Conservation (phyloP, 2,329 filamentous ascomycete genomes). For the Sarocladium strictum region DNA sequence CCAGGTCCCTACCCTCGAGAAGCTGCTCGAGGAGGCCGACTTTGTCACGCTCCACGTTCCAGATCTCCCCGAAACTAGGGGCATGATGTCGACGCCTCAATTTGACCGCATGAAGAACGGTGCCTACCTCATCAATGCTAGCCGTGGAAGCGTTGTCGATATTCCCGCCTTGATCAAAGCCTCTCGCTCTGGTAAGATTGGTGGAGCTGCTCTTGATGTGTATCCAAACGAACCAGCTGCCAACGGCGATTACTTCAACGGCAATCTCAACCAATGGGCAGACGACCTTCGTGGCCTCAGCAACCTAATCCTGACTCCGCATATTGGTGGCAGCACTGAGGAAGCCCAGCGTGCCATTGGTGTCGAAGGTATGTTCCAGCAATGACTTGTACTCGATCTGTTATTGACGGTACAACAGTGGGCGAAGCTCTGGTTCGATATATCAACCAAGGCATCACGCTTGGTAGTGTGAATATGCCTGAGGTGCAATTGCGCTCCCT, state of each 20-base stretch:
- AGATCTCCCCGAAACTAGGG: slow-evolving; percentile 84
- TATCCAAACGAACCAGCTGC: slow-evolving; percentile 90
- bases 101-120: slow-evolving; percentile 88
- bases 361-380: slow-evolving; percentile 55
- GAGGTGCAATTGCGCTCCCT: slow-evolving; percentile 87
- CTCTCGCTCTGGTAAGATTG: slow-evolving; percentile 79
- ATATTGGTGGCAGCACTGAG: slow-evolving; percentile 96
- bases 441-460: slow-evolving; percentile 88
- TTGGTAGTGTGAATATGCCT: slow-evolving; percentile 94
- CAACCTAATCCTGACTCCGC: slow-evolving; percentile 92
- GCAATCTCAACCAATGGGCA: slow-evolving; percentile 74
- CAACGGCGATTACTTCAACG: slow-evolving; percentile 94
- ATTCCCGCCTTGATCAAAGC: slow-evolving; percentile 87
- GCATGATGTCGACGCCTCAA: slow-evolving; percentile 78
- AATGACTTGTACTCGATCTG: background rate
- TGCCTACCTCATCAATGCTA: slow-evolving; percentile 93
- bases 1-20: slow-evolving; percentile 73
- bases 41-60: slow-evolving; percentile 95
- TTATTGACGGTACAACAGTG: slow-evolving; percentile 43
- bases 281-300: slow-evolving; percentile 78
- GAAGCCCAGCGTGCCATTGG: slow-evolving; percentile 96
- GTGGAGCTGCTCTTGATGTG: slow-evolving; percentile 92
- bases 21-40: slow-evolving; percentile 72
- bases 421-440: slow-evolving; percentile 83
- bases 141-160: slow-evolving; percentile 87